Conservation (phyloP, 78 protist species). For the Parvularia atlantis region DNA sequence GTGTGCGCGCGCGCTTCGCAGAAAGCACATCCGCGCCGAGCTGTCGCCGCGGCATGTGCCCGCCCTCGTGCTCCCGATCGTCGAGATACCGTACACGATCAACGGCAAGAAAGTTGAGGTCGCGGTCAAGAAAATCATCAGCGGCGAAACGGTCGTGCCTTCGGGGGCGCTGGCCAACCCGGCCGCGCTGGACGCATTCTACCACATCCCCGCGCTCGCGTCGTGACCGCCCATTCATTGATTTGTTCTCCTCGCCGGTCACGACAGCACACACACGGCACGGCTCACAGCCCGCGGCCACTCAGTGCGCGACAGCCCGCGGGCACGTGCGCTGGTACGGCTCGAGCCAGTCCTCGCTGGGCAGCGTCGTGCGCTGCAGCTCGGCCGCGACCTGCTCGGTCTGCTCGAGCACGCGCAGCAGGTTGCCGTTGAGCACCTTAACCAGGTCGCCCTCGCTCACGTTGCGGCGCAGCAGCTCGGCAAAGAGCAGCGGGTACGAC, state of each 20-base stretch:
- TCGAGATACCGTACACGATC: slow-evolving; percentile 22
- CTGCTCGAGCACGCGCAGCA: not conserved
- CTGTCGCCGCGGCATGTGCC: slow-evolving; percentile 37
- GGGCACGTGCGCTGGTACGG: too few relatives aligned
- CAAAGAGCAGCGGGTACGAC: not conserved
- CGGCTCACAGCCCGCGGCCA: too few relatives aligned
- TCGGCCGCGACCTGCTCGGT: not conserved
- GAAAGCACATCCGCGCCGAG: slow-evolving; percentile 3
- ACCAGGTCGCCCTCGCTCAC: not conserved
- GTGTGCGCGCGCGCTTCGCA: not conserved
- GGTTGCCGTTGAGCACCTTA: not conserved
- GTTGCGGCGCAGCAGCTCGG: slow-evolving; percentile 13
- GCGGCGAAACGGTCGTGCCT: not conserved
- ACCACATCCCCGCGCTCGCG: too few relatives aligned
- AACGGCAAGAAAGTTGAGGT: slow-evolving; percentile 49
- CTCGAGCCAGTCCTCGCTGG: too few relatives aligned
- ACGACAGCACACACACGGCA: too few relatives aligned
- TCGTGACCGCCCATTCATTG: too few relatives aligned
- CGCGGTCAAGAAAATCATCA: slow-evolving; percentile 13
- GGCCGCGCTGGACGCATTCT: too few relatives aligned
- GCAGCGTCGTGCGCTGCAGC: too few relatives aligned
- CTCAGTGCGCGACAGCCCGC: too few relatives aligned
- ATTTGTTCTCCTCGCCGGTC: too few relatives aligned
- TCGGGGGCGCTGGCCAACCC: too few relatives aligned
- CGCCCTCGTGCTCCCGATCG: slow-evolving; percentile 4